Percentiles rank a stretch among this genome's conserved stretches.
These are phyloP conservation scores for Serendipita sp. DNA, from an alignment of 768 basidiomycete genomes.

Conservation along the genomic window DNA sequence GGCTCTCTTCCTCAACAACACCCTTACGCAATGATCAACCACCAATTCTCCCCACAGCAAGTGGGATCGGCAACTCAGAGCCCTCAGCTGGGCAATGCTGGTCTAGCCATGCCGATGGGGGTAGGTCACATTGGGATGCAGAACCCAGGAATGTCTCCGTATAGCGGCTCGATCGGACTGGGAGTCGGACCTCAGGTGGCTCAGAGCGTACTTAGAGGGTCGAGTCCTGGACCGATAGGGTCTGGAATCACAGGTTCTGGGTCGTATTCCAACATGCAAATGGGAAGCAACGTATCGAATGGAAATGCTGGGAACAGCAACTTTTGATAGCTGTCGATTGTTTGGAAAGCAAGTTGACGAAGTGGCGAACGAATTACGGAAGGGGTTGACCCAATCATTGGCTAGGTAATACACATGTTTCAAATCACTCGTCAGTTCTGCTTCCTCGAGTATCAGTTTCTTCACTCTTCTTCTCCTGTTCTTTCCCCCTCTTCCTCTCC, in stretches of 20 bases:
- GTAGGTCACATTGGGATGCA: background rate
- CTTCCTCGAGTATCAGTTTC: background rate
- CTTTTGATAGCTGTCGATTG: too few species aligned
- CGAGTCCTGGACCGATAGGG: conserved; percentile 1
- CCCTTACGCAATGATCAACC: background rate
- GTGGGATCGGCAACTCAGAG: background rate
- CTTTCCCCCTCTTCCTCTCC: background rate
- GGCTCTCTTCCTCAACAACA: background rate
- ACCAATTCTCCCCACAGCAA: background rate
- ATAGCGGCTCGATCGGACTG: background rate
- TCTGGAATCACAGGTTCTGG: background rate
- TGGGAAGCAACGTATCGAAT: background rate
- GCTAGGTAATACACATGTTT: background rate
- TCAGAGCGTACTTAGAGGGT: background rate
- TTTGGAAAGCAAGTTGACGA: too few species aligned
- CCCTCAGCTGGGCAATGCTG: background rate
- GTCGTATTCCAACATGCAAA: background rate
- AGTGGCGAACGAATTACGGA: background rate
- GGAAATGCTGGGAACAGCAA: too few species aligned
- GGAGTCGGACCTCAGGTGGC: background rate
- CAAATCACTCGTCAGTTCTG: background rate
- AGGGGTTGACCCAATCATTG: background rate
- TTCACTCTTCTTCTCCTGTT: background rate
- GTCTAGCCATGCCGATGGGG: background rate
- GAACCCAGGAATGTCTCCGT: background rate